A percentile compares a stretch with the other conserved stretches of the same genome.
phyloP scores from a whole-genome alignment of 2,329 filamentous ascomycete genomes.

The Coniochaeta sp. region DNA sequence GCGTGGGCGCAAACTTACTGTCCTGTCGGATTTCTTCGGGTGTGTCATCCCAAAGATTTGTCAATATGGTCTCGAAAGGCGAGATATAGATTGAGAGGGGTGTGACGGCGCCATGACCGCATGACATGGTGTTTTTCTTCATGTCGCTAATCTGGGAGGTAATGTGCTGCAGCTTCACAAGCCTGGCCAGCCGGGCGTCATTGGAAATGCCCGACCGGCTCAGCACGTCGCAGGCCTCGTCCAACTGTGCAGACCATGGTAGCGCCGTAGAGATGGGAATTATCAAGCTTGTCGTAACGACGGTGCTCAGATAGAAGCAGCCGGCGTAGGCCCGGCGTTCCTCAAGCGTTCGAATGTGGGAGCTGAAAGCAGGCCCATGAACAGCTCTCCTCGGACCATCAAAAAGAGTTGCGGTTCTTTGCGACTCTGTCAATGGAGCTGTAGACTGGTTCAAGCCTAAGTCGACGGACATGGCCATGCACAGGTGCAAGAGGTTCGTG shows the following conservation, averaged over 20 bases:
- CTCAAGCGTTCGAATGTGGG: slow-evolving; percentile 15
- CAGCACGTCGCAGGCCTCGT: slow-evolving; percentile 9
- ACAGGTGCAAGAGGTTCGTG: slow-evolving; percentile 12
- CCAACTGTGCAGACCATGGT: slow-evolving; percentile 28
- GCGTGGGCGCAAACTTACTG: background rate
- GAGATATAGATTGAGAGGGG: background rate
- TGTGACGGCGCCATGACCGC: background rate
- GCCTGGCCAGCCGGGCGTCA: slow-evolving; percentile 9
- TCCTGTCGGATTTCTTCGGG: background rate
- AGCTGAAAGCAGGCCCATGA: background rate
- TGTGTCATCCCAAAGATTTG: background rate
- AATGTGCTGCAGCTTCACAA: slow-evolving; percentile 11
- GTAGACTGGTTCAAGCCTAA: slow-evolving; percentile 12
- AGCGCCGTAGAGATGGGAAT: slow-evolving; percentile 27
- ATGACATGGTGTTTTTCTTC: background rate
- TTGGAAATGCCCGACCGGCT: background rate
- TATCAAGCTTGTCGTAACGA: slow-evolving; percentile 6
- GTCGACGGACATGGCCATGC: slow-evolving; percentile 14
- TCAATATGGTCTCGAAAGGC: background rate
- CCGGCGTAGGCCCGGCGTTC: slow-evolving; percentile 34
- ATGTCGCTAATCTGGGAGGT: background rate
- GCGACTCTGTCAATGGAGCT: slow-evolving; percentile 4
- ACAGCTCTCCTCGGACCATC: slow-evolving; percentile 5
- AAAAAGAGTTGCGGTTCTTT: background rate
- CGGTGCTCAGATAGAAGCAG: slow-evolving; percentile 32